Base-by-base conservation (phyloP, 257 asterid genomes). In the Nicotiana noctiflora region DNA sequence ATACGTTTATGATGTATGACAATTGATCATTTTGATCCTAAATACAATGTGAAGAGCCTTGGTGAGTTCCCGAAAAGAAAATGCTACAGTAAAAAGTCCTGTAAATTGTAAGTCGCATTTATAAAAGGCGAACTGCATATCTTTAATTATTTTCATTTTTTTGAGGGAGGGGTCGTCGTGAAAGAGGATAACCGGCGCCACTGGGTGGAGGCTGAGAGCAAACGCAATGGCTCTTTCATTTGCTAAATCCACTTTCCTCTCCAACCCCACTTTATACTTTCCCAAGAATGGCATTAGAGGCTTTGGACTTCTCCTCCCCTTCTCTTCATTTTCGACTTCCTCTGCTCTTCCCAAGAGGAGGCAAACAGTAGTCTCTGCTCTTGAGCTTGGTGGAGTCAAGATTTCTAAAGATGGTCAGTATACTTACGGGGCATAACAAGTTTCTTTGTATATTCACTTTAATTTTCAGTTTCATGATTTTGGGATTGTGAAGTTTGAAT, bases 331-430 rank as follows among this genome's bases (percentile, higher is more conserved):
- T 64, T 86, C 88, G 53, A 60, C 88, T 14, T 80, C 89, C 19
- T 77, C 92, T 21, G 55, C 77, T 56, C 57, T 37, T 81, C 70
- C 86, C 56, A 88, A 80, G 82, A 88, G 83, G 89, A 88, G 80
- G 86, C 86, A 79, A 40, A 88, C 89, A 0, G 80, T 81, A 15
- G 81, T 92, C 78, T 88, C 90, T 51, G 88, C 84, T 84, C 79
- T 94, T 31, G 87, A 93, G 31, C 86, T 89, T 40, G 91, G 88
- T 18, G 93, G 96, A 14, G 82, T 86, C 85, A 88, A 85, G 81
- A 51, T 90, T 81, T 34, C 94, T n/a, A 89, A 74, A 25, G 79
- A 74, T 14, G 79, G 79, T 74, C 40, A 74, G 25, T 49, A 40
- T 23, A 23, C 78, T 40, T 40, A 40, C 12, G 12, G 12, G 46